These are phyloP conservation scores for Gossypium stocksii DNA, from an alignment of 345 rosid species.

Conservation along the genomic window DNA sequence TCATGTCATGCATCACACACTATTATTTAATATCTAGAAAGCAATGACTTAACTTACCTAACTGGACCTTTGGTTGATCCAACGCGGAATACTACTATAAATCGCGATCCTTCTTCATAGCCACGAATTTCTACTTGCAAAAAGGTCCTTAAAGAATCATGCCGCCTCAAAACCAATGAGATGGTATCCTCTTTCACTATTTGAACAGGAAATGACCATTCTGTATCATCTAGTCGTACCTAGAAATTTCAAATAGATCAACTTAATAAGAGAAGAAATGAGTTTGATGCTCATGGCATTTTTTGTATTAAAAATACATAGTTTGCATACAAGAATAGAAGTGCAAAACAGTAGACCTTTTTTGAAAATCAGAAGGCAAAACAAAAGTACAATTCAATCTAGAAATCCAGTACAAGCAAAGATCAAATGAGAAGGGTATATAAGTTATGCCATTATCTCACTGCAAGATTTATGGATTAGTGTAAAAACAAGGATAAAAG, in stretches of 20 bases:
- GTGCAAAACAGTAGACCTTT: too few species aligned
- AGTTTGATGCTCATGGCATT: neutral
- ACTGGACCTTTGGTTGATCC: slow-evolving; percentile 81
- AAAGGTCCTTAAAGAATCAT: slow-evolving; percentile 47
- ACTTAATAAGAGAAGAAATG: neutral
- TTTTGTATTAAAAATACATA: too few species aligned
- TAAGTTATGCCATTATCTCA: too few species aligned
- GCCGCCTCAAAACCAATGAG: slow-evolving; percentile 61
- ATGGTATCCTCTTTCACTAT: slow-evolving; percentile 80
- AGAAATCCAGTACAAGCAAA: too few species aligned
- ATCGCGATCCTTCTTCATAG: slow-evolving; percentile 97
- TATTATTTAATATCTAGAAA: neutral
- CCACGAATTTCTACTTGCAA: slow-evolving; percentile 85
- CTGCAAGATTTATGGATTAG: too few species aligned
- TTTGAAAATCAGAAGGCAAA: too few species aligned
- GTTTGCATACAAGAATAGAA: too few species aligned
- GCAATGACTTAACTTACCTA: slow-evolving; percentile 43
- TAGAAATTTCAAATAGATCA: slow-evolving; percentile 27
- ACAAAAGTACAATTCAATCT: too few species aligned
- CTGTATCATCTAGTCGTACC: slow-evolving; percentile 74
- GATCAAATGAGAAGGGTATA: too few species aligned
- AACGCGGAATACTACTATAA: slow-evolving; percentile 79
- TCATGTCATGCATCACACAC: neutral
- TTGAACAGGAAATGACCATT: slow-evolving; percentile 90
- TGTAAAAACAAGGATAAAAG: neutral